Evolutionary conservation across 306 rosid species (phyloP).

Genomic region (Medicago ruthenica): DNA sequence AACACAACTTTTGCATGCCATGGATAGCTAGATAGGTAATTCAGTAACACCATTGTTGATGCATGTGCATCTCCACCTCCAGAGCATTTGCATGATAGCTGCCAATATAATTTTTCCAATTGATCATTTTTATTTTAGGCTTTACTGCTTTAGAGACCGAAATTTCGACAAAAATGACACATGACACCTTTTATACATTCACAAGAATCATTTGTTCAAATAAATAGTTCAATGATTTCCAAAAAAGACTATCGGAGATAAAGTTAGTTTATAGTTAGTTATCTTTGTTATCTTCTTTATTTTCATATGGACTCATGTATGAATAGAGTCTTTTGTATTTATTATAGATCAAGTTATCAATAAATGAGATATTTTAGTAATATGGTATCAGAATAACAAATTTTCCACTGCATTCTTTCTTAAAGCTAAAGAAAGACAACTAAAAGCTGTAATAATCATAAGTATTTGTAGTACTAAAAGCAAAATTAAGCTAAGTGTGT

Average conservation of each 20-base stretch:
- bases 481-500: conserved; percentile 7
- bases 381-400: no score
- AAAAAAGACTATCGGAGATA: no score
- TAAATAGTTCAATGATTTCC: neutral
- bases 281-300: no score
- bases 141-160: neutral
- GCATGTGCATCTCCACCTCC: conserved; percentile 76
- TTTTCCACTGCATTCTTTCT: no score
- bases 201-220: conserved; percentile 1
- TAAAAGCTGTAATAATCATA: neutral
- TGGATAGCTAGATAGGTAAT: conserved; percentile 63
- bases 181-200: neutral
- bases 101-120: conserved; percentile 34
- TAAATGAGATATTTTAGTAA: no score
- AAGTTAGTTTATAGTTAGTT: no score
- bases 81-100: conserved; percentile 75
- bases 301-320: no score
- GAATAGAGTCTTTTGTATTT: no score
- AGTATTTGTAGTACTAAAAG: neutral
- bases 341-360: no score
- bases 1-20: conserved; percentile 94
- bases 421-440: neutral
- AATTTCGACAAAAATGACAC: neutral
- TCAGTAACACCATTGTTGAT: conserved; percentile 66
- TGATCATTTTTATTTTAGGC: neutral